Evolutionary conservation across 257 asterid species (phyloP).

Genomic region (Lantana camara): DNA sequence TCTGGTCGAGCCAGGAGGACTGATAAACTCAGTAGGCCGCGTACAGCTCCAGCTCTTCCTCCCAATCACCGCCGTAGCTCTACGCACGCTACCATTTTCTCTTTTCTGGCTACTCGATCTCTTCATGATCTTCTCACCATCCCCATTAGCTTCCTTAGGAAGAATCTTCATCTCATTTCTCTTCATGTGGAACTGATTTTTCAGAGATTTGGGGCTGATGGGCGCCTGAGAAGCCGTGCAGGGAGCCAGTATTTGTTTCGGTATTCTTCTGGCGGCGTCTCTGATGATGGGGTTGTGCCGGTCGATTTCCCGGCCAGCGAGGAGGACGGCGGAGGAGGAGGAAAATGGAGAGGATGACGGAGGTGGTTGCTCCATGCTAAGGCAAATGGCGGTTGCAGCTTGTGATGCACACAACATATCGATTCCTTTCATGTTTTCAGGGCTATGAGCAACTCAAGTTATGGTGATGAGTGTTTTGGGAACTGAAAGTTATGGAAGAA

Average conservation of each 20-base stretch:
- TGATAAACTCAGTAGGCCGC: conserved; percentile 54
- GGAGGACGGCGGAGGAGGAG: conserved; percentile 36
- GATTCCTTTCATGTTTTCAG: conserved; percentile 49
- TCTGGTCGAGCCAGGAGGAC: conserved; percentile 78
- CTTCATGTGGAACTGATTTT: conserved; percentile 28
- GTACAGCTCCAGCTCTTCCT: conserved; percentile 65
- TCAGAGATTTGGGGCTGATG: conserved; percentile 33
- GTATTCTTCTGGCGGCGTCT: conserved; percentile 47
- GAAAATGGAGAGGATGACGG: conserved; percentile 30
- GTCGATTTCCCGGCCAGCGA: conserved; percentile 57
- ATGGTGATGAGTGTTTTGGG: conserved; percentile 36
- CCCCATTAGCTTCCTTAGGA: conserved; percentile 18
- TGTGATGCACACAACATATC: conserved; percentile 72
- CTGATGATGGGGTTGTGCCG: conserved; percentile 53
- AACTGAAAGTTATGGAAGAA: conserved; percentile 29
- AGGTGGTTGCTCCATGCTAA: conserved; percentile 44
- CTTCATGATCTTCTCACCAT: neutral
- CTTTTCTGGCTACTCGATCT: conserved; percentile 14
- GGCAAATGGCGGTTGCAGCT: conserved; percentile 57
- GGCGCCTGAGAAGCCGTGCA: conserved; percentile 26
- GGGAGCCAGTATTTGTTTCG: conserved; percentile 25
- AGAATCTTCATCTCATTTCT: conserved; percentile 13
- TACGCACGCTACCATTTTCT: no score
- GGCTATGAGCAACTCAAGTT: neutral
- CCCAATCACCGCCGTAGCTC: neutral